Conservation (phyloP, 441 rosid genomes). For the Biscutella auriculata region DNA sequence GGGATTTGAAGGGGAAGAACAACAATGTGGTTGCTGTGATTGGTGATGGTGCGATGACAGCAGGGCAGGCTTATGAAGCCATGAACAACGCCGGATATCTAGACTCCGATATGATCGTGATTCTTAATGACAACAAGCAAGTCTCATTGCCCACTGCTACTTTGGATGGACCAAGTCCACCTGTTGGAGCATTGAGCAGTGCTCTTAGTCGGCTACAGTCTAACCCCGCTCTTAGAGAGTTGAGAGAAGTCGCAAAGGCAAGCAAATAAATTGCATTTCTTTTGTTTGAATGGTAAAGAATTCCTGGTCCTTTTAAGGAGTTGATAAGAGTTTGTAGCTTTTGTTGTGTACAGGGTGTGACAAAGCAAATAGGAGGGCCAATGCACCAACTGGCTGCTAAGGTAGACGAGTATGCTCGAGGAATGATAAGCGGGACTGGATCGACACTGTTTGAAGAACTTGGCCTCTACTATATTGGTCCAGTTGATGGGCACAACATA, state of each 20-base stretch:
- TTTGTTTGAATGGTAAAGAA: not conserved
- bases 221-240: constrained; percentile 78
- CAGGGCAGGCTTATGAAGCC: constrained; percentile 95
- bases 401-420: constrained; percentile 92
- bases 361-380: constrained; percentile 78
- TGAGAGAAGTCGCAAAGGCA: constrained; percentile 95
- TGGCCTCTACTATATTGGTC: constrained; percentile 86
- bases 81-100: constrained; percentile 93
- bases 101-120: constrained; percentile 92
- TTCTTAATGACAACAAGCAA: constrained; percentile 91
- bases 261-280: not conserved
- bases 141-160: constrained; percentile 86
- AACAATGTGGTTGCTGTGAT: constrained; percentile 74
- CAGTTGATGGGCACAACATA: constrained; percentile 84
- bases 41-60: constrained; percentile 97
- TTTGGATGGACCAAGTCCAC: constrained; percentile 83
- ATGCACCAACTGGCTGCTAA: constrained; percentile 90
- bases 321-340: not conserved
- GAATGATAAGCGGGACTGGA: constrained; percentile 92
- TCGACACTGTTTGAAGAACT: constrained; percentile 88
- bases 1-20: constrained; percentile 68
- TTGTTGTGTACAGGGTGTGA: constrained; percentile 52
- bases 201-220: constrained; percentile 87
- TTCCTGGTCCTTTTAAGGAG: not conserved
- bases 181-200: constrained; percentile 94